These are phyloP conservation scores for Achlya hypogyna DNA, from an alignment of 352 stramenopile genomes.

Conservation along the genomic window DNA sequence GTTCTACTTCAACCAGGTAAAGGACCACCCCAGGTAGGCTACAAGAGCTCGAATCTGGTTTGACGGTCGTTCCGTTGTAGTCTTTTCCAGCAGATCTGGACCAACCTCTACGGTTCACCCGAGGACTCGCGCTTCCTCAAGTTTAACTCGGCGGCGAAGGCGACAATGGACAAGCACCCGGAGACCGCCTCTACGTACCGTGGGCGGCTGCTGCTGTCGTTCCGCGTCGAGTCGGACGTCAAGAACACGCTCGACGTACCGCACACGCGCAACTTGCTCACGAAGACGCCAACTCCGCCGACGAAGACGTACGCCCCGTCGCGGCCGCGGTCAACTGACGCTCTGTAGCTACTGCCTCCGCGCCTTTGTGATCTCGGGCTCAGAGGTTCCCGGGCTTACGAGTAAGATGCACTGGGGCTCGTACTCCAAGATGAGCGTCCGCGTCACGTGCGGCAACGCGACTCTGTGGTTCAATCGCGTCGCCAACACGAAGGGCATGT, in stretches of 20 bases:
- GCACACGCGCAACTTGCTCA: conserved; percentile 54
- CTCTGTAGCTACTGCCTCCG: conserved; percentile 50
- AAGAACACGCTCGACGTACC: conserved; percentile 60
- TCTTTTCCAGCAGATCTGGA: conserved; percentile 39
- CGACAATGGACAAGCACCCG: conserved; percentile 57
- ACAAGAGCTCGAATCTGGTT: neutral
- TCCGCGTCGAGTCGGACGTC: conserved; percentile 52
- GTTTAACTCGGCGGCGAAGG: conserved; percentile 29
- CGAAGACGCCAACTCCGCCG: conserved; percentile 26
- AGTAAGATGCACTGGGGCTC: conserved; percentile 59
- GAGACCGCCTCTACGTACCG: conserved; percentile 65
- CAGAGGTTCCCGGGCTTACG: conserved; percentile 67
- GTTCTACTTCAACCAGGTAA: conserved; percentile 68
- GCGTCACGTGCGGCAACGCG: conserved; percentile 55
- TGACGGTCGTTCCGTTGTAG: conserved; percentile 22
- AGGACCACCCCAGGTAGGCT: conserved; percentile 38
- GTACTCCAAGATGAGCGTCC: conserved; percentile 67
- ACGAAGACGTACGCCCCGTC: conserved; percentile 25
- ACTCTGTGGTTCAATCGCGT: conserved; percentile 39
- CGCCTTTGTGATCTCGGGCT: conserved; percentile 57
- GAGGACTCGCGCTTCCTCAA: conserved; percentile 25
- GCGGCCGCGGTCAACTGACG: neutral
- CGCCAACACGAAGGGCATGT: conserved; percentile 63
- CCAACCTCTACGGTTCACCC: conserved; percentile 77
- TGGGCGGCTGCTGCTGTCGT: conserved; percentile 52